A percentile compares a stretch with the other conserved stretches of the same genome.
phyloP scores from a whole-genome alignment of 2,329 filamentous ascomycete species.

The Hypoxylon sp. region DNA sequence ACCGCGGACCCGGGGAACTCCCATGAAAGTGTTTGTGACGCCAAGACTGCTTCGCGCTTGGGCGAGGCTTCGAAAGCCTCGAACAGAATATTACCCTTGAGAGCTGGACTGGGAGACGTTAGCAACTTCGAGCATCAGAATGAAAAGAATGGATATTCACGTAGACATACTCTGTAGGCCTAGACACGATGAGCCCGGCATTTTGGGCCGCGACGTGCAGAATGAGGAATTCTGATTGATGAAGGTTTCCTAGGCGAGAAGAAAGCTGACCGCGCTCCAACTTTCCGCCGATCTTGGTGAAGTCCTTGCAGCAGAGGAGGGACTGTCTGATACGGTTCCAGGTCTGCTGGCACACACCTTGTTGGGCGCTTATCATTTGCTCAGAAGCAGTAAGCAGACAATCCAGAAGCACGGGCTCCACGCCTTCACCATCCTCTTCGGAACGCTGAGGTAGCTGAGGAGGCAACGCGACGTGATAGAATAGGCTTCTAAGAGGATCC shows the following conservation, averaged over 20 bases:
- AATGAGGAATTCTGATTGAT: conserved; percentile 27
- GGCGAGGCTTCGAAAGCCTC: conserved; percentile 66
- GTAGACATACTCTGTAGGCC: conserved; percentile 25
- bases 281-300: conserved; percentile 30
- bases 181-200: conserved; percentile 34
- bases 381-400: conserved; percentile 24
- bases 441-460: conserved; percentile 27
- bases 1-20: conserved; percentile 61
- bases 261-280: conserved; percentile 31
- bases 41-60: conserved; percentile 55
- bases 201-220: conserved; percentile 37
- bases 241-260: conserved; percentile 23
- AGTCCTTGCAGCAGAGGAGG: conserved; percentile 19
- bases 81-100: conserved; percentile 50
- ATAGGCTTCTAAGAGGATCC: conserved; percentile 26
- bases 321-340: conserved; percentile 30
- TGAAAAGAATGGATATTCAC: neutral
- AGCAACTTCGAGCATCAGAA: neutral
- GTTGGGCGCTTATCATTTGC: conserved; percentile 20
- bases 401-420: conserved; percentile 30
- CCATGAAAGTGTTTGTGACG: conserved; percentile 55
- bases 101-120: conserved; percentile 10
- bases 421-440: conserved; percentile 20
- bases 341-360: neutral
- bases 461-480: conserved; percentile 37